A percentile compares a stretch with the other conserved stretches of the same genome.
Evolutionary conservation across 2,329 filamentous ascomycete genomes (phyloP).

Genomic region (Truncatella angustata): DNA sequence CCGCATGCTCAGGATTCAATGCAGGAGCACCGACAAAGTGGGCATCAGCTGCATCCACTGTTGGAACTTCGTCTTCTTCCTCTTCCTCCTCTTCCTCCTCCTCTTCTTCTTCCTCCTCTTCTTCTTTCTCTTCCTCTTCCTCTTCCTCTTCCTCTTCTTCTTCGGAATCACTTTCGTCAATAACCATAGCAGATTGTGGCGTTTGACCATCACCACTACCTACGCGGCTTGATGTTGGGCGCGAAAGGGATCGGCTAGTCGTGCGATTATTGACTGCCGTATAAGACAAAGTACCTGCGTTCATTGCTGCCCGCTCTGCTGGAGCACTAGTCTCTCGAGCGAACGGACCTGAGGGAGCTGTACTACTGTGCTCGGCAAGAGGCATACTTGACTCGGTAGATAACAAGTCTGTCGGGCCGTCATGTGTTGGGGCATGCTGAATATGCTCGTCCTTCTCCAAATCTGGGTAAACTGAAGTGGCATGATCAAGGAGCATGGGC

Average conservation of each 20-base stretch:
- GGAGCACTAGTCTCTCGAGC: neutral
- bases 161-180: constrained; percentile 28
- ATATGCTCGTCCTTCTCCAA: neutral
- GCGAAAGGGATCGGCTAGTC: constrained; percentile 10
- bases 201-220: constrained; percentile 20
- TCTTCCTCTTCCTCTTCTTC: constrained; percentile 15
- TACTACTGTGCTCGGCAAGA: neutral
- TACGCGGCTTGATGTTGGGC: constrained; percentile 15
- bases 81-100: constrained; percentile 19
- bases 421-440: neutral
- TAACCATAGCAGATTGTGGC: constrained; percentile 25
- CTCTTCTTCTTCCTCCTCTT: constrained; percentile 15
- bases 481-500: neutral
- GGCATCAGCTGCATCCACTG: neutral
- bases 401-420: neutral
- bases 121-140: neutral
- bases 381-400: neutral
- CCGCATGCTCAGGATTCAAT: neutral
- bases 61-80: constrained; percentile 14
- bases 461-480: neutral
- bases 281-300: constrained; percentile 20
- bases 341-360: constrained; percentile 1
- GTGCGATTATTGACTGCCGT: constrained; percentile 21
- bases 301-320: neutral
- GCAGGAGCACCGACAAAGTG: neutral